These are phyloP conservation scores for Solanum infundibuliforme DNA, from an alignment of 257 asterid genomes.

Conservation along the genomic window DNA sequence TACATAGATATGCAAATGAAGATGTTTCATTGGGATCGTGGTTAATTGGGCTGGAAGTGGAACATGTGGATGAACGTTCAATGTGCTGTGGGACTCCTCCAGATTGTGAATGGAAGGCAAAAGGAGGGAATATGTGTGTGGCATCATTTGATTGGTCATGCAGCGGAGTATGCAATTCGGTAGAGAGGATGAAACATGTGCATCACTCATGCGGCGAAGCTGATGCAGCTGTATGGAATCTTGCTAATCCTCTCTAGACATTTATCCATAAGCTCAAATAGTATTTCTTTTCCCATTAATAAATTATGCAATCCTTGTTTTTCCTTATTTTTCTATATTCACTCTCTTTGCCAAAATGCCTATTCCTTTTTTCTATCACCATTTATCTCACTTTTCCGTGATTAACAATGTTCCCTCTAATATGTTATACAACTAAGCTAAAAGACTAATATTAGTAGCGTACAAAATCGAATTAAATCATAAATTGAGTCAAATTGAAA, in stretches of 20 bases:
- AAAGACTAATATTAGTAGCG: no score
- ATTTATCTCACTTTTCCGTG: no score
- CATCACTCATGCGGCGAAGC: constrained; percentile 64
- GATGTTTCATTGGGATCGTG: constrained; percentile 71
- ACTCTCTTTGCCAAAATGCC: no score
- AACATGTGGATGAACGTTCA: constrained; percentile 58
- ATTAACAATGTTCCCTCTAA: no score
- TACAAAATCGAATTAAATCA: no score
- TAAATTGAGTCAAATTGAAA: no score
- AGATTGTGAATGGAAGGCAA: constrained; percentile 45
- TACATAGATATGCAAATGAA: constrained; percentile 70
- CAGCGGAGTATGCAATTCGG: constrained; percentile 77
- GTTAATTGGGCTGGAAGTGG: constrained; percentile 80
- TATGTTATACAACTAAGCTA: background rate
- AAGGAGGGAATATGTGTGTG: constrained; percentile 50
- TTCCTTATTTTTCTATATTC: background rate
- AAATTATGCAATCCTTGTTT: background rate
- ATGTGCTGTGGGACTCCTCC: constrained; percentile 84
- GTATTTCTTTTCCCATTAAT: background rate
- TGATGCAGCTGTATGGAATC: constrained; percentile 49
- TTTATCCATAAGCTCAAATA: background rate
- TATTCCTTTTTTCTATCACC: no score
- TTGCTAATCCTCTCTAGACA: background rate
- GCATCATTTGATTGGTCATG: constrained; percentile 84
- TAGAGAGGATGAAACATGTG: constrained; percentile 55